These are phyloP conservation scores for Sporothrix mexicana DNA, from an alignment of 2,329 filamentous ascomycete genomes.

Conservation along the genomic window DNA sequence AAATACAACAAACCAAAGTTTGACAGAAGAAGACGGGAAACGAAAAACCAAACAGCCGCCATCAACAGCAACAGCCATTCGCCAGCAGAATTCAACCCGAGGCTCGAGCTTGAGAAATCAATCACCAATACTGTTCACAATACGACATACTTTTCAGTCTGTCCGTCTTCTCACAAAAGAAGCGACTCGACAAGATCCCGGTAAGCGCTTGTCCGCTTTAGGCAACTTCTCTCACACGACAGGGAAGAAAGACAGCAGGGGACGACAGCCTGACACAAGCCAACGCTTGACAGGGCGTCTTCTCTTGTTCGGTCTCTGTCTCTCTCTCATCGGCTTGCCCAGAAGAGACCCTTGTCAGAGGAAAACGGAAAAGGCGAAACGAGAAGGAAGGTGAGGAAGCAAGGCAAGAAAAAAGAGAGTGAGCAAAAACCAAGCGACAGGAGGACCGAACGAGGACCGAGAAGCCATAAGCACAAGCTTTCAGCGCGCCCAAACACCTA, in stretches of 20 bases:
- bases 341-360: neutral
- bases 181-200: slow-evolving; percentile 12
- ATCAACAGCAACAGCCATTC: neutral
- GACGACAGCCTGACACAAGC: slow-evolving; percentile 9
- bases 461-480: neutral
- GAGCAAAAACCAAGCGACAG: neutral
- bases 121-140: too few species aligned
- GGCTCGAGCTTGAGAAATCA: neutral
- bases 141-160: too few species aligned
- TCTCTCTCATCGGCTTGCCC: neutral
- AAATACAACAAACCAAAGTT: neutral
- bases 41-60: neutral
- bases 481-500: too few species aligned
- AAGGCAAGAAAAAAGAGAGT: neutral
- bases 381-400: neutral
- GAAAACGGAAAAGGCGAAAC: neutral
- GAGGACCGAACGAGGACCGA: too few species aligned
- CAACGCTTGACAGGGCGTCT: too few species aligned
- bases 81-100: neutral
- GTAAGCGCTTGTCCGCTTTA: slow-evolving; percentile 34
- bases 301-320: too few species aligned
- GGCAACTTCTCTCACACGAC: slow-evolving; percentile 23
- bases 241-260: neutral
- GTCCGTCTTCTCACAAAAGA: neutral
- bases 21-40: neutral